Evolutionary conservation across 2,329 filamentous ascomycete species (phyloP).

Genomic region (Pseudogymnoascus sp.): DNA sequence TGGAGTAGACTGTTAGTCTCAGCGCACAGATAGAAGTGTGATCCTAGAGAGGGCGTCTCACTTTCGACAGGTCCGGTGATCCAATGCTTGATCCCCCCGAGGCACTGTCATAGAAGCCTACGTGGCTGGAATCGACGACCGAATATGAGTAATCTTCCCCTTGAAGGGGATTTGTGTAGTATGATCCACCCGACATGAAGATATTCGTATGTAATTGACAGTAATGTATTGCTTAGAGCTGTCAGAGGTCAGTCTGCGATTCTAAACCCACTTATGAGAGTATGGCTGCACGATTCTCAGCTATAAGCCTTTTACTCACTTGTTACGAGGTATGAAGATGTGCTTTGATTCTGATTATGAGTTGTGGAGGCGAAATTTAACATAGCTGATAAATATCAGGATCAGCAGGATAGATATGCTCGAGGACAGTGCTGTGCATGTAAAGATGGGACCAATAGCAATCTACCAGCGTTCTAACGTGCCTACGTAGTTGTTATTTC

Average conservation of each 20-base stretch:
- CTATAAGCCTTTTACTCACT: neutral
- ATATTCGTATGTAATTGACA: neutral
- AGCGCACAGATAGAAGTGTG: no score
- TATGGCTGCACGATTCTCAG: neutral
- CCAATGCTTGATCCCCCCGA: neutral
- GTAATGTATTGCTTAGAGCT: constrained; percentile 1
- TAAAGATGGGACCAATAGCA: neutral
- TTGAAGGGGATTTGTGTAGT: neutral
- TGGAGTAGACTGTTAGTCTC: neutral
- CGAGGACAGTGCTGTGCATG: neutral
- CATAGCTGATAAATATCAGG: neutral
- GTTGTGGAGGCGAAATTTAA: neutral
- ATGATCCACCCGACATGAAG: neutral
- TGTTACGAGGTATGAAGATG: neutral
- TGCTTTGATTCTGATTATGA: neutral
- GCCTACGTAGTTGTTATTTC: neutral
- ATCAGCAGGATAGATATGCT: neutral
- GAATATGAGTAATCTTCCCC: neutral
- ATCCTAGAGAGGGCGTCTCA: neutral
- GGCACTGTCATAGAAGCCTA: neutral
- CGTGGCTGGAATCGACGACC: neutral
- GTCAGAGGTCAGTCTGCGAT: neutral
- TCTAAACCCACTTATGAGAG: neutral
- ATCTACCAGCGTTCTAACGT: neutral
- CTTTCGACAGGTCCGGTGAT: neutral